A percentile compares a stretch with the other conserved stretches of the same genome.
Conservation (phyloP, 2,329 filamentous ascomycete species). For the Zopfia rhizophila region DNA sequence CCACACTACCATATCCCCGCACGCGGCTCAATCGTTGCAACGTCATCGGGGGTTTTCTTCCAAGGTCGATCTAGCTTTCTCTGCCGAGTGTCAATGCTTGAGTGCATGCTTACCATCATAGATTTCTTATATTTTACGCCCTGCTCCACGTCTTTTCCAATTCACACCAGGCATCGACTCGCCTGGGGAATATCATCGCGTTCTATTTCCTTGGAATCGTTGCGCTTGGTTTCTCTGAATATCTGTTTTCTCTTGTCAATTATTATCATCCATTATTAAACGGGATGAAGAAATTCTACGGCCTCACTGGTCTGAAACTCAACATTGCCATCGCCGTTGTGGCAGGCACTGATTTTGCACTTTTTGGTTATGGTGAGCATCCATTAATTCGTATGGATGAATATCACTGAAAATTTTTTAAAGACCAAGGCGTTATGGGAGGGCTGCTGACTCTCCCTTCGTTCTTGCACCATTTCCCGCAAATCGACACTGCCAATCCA, state of each 20-base stretch:
- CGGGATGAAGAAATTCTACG: constrained; percentile 63
- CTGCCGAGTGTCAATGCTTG: no score
- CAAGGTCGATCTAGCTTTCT: no score
- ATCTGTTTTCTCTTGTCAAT: no score
- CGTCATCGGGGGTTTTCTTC: constrained; percentile 21
- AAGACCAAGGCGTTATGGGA: constrained; percentile 70
- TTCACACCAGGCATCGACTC: no score
- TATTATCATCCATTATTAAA: no score
- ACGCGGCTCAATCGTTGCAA: constrained; percentile 16
- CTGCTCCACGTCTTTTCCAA: no score
- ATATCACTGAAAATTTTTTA: background rate
- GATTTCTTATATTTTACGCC: no score
- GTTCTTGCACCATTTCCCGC: constrained; percentile 62
- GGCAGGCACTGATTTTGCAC: constrained; percentile 76
- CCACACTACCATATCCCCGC: constrained; percentile 19
- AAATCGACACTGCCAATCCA: constrained; percentile 52
- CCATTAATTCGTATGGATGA: background rate
- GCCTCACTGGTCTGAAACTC: constrained; percentile 71
- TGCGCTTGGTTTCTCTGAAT: no score
- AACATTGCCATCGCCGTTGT: constrained; percentile 76
- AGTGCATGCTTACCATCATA: no score
- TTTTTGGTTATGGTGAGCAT: constrained; percentile 71
- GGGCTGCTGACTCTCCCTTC: constrained; percentile 73
- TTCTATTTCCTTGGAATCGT: no score
- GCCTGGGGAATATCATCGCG: no score